Evolutionary conservation across 2,329 filamentous ascomycete genomes (phyloP).

Genomic region (Microsporum canis): DNA sequence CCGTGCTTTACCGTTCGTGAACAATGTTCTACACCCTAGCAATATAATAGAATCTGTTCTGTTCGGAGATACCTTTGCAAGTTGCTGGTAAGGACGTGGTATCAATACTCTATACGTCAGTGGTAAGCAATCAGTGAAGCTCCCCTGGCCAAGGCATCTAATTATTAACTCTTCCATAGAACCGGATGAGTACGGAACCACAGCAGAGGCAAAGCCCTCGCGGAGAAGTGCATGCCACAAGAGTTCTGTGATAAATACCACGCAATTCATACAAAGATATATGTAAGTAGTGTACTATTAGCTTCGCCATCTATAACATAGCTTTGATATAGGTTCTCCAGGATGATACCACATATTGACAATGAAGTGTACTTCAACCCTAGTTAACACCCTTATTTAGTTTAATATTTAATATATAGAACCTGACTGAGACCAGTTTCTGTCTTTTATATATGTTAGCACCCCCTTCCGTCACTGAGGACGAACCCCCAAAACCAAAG

Average conservation of each 20-base stretch:
- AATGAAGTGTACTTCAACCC: background rate
- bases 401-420: background rate
- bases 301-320: slow-evolving; percentile 44
- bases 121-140: slow-evolving; percentile 25
- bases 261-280: slow-evolving; percentile 41
- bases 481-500: no score
- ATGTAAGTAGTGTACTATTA: slow-evolving; percentile 45
- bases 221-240: slow-evolving; percentile 41
- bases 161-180: slow-evolving; percentile 5
- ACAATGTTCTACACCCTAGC: slow-evolving; percentile 45
- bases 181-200: slow-evolving; percentile 43
- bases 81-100: slow-evolving; percentile 41
- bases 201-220: slow-evolving; percentile 45
- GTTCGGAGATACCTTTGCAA: slow-evolving; percentile 41
- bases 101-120: slow-evolving; percentile 43
- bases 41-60: slow-evolving; percentile 42
- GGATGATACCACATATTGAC: background rate
- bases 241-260: slow-evolving; percentile 45
- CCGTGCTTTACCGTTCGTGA: slow-evolving; percentile 45
- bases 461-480: no score
- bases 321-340: background rate
- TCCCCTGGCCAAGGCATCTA: background rate
- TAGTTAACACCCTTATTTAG: background rate
- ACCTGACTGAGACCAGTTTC: no score
- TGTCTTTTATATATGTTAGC: no score